Evolutionary conservation across 1,284 basidiomycete species (phyloP).

Genomic region (Gomphus bonarii): DNA sequence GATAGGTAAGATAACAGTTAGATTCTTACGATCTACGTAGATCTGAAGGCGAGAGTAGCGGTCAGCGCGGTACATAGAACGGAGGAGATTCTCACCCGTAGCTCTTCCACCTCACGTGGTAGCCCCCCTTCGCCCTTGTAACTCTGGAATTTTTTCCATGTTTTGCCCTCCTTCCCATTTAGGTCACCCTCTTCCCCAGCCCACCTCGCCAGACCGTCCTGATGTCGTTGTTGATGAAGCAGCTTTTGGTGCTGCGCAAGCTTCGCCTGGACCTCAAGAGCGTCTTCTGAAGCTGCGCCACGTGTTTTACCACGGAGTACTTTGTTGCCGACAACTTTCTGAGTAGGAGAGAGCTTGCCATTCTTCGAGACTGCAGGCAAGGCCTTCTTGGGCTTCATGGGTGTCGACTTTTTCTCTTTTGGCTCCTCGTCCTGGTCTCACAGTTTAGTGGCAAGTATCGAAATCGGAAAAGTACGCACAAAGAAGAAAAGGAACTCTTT

Average conservation of each 20-base stretch:
- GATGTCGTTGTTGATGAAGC: slow-evolving; percentile 71
- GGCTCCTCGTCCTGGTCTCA: slow-evolving; percentile 5
- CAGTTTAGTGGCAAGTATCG: not conserved
- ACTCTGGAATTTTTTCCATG: slow-evolving; percentile 93
- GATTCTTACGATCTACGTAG: slow-evolving; percentile 82
- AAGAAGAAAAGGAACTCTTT: slow-evolving; percentile 88
- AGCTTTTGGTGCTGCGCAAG: slow-evolving; percentile 87
- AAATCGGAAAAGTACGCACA: slow-evolving; percentile 2
- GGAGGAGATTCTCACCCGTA: slow-evolving; percentile 45
- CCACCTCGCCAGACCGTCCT: slow-evolving; percentile 77
- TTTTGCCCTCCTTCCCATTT: slow-evolving; percentile 79
- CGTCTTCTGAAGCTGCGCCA: slow-evolving; percentile 70
- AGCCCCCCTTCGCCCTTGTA: slow-evolving; percentile 91
- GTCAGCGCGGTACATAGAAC: not conserved
- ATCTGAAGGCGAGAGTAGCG: slow-evolving; percentile 43
- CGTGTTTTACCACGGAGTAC: slow-evolving; percentile 78
- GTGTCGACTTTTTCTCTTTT: slow-evolving; percentile 15
- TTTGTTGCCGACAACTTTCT: slow-evolving; percentile 74
- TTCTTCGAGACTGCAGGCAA: slow-evolving; percentile 27
- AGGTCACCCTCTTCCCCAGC: slow-evolving; percentile 63
- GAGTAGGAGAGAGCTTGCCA: slow-evolving; percentile 45
- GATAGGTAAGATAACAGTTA: slow-evolving; percentile 87
- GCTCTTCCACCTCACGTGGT: slow-evolving; percentile 67
- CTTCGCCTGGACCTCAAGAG: slow-evolving; percentile 57
- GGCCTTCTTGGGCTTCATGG: slow-evolving; percentile 9